phyloP scores from a whole-genome alignment of 2,329 filamentous ascomycete genomes.

The Shiraia sp. region DNA sequence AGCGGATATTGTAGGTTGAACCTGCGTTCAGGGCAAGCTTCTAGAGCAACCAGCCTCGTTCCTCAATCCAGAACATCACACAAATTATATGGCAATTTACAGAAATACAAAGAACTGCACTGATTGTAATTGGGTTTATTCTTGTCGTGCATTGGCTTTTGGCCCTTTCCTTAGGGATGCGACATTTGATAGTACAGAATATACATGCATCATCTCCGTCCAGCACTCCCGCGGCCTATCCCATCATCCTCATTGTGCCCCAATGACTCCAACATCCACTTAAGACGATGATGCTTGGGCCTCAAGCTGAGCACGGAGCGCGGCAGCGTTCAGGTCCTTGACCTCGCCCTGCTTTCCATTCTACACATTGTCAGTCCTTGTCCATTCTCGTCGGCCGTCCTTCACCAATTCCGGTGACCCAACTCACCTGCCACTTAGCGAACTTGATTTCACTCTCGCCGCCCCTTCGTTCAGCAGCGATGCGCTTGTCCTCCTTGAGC shows the following conservation, averaged over 20 bases:
- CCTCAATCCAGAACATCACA: conserved; percentile 5
- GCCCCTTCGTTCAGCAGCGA: conserved; percentile 84
- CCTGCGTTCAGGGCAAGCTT: conserved; percentile 11
- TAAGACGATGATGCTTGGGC: conserved; percentile 51
- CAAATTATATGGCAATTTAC: conserved; percentile 12
- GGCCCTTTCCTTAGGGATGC: conserved; percentile 14
- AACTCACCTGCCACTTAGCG: conserved; percentile 91
- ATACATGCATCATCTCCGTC: conserved; percentile 33
- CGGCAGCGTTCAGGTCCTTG: conserved; percentile 67
- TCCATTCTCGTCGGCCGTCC: conserved; percentile 29
- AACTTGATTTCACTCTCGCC: conserved; percentile 82
- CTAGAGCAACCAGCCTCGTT: conserved; percentile 4
- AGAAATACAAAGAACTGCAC: background rate
- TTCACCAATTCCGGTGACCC: background rate
- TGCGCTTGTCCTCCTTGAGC: conserved; percentile 91
- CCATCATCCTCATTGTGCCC: conserved; percentile 8
- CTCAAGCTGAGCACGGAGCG: conserved; percentile 53
- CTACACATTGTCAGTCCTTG: conserved; percentile 54
- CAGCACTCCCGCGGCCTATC: conserved; percentile 7
- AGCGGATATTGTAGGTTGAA: conserved; percentile 15
- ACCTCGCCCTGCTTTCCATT: conserved; percentile 93
- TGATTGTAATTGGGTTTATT: conserved; percentile 21
- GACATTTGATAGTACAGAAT: conserved; percentile 43
- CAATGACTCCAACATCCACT: conserved; percentile 4
- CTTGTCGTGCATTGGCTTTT: conserved; percentile 35